These are phyloP conservation scores for Garcia nutans DNA, from an alignment of 345 rosid genomes.

Conservation along the genomic window DNA sequence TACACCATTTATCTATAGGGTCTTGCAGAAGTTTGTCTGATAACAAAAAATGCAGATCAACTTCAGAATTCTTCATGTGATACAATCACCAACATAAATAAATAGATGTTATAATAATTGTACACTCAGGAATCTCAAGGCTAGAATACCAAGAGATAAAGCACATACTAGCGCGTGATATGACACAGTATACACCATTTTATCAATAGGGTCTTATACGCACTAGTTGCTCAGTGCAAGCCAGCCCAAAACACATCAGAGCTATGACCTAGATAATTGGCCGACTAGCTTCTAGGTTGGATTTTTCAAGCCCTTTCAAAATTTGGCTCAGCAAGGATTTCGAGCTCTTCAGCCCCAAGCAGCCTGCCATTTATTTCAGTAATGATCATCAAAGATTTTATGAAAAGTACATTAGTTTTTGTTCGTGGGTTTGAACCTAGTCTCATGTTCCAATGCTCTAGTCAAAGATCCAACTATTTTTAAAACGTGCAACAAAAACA, in stretches of 20 bases:
- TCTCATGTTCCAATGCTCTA: not conserved
- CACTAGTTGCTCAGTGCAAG: not conserved
- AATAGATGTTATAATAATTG: not conserved
- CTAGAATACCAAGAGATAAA: not conserved
- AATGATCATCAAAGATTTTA: not conserved
- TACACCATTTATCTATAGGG: constrained; percentile 30
- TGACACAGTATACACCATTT: not conserved
- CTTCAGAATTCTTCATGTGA: not conserved
- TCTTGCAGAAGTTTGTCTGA: constrained; percentile 90
- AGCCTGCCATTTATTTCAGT: not conserved
- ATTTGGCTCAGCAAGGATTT: not conserved
- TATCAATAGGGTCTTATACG: not conserved
- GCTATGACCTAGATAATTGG: not conserved
- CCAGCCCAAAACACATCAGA: not conserved
- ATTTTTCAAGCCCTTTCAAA: not conserved
- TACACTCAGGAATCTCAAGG: not conserved
- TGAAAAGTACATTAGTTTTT: not conserved
- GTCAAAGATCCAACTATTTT: not conserved
- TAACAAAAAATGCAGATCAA: constrained; percentile 4
- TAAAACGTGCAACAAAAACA: not conserved
- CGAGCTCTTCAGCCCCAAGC: not conserved
- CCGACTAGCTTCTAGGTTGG: not conserved
- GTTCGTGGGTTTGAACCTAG: too few relatives aligned
- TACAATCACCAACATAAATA: not conserved
- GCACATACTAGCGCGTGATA: not conserved